Base-by-base conservation (phyloP, 1,284 basidiomycete species). In the Ganoderma resinaceum region DNA sequence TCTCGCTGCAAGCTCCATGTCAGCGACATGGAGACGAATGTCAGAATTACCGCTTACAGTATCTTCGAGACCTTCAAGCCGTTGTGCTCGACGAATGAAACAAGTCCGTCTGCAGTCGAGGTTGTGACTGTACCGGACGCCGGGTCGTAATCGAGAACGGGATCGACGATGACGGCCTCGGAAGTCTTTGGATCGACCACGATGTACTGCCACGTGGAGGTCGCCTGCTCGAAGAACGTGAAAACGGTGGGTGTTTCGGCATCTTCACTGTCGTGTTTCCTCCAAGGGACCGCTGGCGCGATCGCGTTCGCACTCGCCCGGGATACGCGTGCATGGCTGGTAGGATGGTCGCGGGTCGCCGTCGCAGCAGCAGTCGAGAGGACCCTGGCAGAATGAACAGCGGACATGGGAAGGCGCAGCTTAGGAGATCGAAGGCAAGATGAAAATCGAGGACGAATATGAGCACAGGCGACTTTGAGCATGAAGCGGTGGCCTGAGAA, bases 71-170 rank as follows among this genome's bases (percentile, higher is more conserved):
- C 76, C n/a, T 75, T 77, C 16, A 84, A 69, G 14, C 69, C 69
- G 35, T 79, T 75, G 57, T 78, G 70, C 53, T 74, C 66, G 33
- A 82, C 73, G 66, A 82, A 84, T 0, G 75, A 66, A 1, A 82
- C 70, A 8, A 82, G 74, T 2, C 75, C 76, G 53, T 82, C 81
- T 5, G 82, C 81, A 7, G 81, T 80, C 20, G 74, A 61, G 0
- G 82, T 82, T 8, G 78, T 77, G 43, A 81, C 69, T 0, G 74
- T 66, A 2, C 80, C 80, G 0, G 80, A 80, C 6, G 77, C 75
- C 16, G 78, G 76, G 29, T 83, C 78, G 64, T 82, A 83, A 67
- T 83, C 80, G 9, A 83, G 75, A 5, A 83, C 82, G 16, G 80
- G 75, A 70, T 82, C 80, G 65, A 83, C 79, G 23, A 83, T 71